A percentile compares a stretch with the other conserved stretches of the same genome.
Evolutionary conservation across 169 alveolate species (phyloP).

Genomic region (Amoebophrya sp.): DNA sequence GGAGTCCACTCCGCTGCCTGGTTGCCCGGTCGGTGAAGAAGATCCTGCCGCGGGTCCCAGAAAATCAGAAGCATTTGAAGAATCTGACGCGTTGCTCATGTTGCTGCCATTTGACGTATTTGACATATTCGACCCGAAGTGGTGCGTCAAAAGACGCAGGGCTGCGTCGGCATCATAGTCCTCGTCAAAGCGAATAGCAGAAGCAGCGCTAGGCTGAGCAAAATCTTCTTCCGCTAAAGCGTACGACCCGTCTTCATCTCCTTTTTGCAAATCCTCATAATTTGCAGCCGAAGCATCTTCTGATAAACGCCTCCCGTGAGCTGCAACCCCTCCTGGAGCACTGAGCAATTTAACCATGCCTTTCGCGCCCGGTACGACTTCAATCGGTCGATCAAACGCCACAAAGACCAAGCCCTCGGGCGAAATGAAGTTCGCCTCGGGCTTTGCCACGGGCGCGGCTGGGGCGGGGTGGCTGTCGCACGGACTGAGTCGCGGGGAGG

Average conservation of each 20-base stretch:
- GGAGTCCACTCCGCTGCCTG: neutral
- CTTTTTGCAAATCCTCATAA: neutral
- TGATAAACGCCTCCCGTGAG: neutral
- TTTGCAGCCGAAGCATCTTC: neutral
- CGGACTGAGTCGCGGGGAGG: too few species aligned
- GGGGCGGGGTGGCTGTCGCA: too few species aligned
- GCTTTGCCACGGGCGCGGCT: too few species aligned
- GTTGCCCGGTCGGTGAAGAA: neutral
- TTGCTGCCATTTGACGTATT: neutral
- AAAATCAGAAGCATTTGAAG: too few species aligned
- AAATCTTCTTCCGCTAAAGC: neutral
- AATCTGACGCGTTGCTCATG: neutral
- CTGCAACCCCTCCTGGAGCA: too few species aligned
- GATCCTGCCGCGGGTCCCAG: neutral
- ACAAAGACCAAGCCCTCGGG: neutral
- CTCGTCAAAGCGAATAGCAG: too few species aligned
- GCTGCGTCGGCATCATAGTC: too few species aligned
- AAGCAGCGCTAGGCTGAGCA: neutral
- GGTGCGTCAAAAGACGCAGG: too few species aligned
- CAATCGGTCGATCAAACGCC: neutral
- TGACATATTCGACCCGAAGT: neutral
- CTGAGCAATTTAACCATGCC: neutral
- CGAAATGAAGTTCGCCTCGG: too few species aligned
- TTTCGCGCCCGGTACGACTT: neutral
- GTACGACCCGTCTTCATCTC: too few species aligned